Base-by-base conservation (phyloP, 2,329 filamentous ascomycete genomes). In the Aspergillus luchuensis region DNA sequence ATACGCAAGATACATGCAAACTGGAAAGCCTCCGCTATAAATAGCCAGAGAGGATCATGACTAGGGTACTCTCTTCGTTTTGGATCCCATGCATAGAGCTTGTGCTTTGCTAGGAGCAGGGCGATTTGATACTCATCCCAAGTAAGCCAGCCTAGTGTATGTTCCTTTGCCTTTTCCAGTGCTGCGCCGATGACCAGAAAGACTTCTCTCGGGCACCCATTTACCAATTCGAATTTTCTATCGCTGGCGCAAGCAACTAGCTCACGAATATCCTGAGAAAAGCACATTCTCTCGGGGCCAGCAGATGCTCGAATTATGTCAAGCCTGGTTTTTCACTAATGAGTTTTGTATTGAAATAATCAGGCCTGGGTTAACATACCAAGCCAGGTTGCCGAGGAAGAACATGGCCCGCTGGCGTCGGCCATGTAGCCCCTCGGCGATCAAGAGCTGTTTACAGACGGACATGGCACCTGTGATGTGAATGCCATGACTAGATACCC, bases 391-490 rank as follows among this genome's bases (percentile, higher is more conserved):
- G 0, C 71, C 71, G 3, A 73, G 47, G 23, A 73, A 73, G 45
- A 73, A 73, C 1, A 73, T 62, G 0, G 71, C 70, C 6, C 71
- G 62, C 28, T 69, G 66, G 10, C 70, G 65, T n/a, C 66, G 61
- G 11, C 63, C 56, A 17, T 63, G 66, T 13, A 73, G 61, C 7
- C 56, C 63, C 25, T 72, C 66, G 7, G 63, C 58, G 6, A 72
- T 61, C 19, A 66, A 58, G 7, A 74, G 49, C 8, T 68, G 67
- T 36, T 69, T 71, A 52, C 71, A 74, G 13, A 74, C 71, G 1
- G 72, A 74, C 64, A 74, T 66, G 1, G 72, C 71, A 6, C 72
- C 72, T 2, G 71, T 72, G 10, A 74, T 74, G 52, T 74, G 72
- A 39, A 68, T 71, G 1, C 72, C 72, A 43, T 74, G 72, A 1